Evolutionary conservation across 2,329 filamentous ascomycete species (phyloP), one percentile per base, ranked within the genome.

Genomic region (Colletotrichum melonis): DNA sequence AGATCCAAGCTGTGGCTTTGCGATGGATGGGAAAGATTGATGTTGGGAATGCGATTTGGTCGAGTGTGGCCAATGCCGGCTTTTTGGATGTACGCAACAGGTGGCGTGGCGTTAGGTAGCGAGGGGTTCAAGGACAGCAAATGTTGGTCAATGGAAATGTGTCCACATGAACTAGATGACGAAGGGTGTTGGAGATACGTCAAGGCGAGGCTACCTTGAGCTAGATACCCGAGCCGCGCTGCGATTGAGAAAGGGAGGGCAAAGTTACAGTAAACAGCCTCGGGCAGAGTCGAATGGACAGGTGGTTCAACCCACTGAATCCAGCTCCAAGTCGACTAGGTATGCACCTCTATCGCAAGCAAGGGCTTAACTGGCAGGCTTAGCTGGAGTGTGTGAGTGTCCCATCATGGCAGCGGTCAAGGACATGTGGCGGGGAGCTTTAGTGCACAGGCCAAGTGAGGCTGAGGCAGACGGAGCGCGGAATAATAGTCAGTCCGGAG

Each of bases 11-110:
- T 52, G 54, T 24, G 56, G 35, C 12, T 49, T 62, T 35, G 49
- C 11, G 66, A 72, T 78, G 78, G 74, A 73, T 77, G 76, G 76
- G 59, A 68, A 64, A 70, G 70, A 22, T 56, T 14, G 54, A 32
- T 62, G 59, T 57, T 64, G 54, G 56, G 5, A 38, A 60, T 26
- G 63, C 46, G 56, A 38, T 24, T 28, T 60, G 49, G 59, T 65
- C 38, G 52, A 22, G 54, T 49, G 55, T 60, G 60, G 67, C 35
- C 24, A 49, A 56, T 59, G 70, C 30, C 54, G 67, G 19, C 52
- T 65, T 73, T 60, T 32, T 32, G 30, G 57, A 55, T 19, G 46
- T 24, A 57, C 28, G 67, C 70, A 70, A 52, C 19, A 70, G 55
- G 60, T 60, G 60, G 67, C 70, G 70, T 70, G 66, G 70, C 67